Percentiles rank a stretch among this genome's conserved stretches.
Conservation (phyloP, 1,139 yeast species). For the Pichia sp. region DNA sequence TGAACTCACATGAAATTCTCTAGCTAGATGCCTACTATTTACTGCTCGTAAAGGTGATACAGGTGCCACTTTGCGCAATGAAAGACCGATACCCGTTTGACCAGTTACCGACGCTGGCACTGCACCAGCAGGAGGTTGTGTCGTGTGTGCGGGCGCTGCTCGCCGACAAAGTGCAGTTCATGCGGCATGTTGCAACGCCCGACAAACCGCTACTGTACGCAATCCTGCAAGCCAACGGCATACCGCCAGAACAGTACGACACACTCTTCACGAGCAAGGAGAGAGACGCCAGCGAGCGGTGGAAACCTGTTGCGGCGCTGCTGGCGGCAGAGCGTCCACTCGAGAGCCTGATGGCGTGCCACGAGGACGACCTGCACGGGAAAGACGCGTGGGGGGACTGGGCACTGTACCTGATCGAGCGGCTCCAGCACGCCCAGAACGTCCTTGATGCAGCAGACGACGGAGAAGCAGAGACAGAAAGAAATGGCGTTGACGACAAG, state of each 20-base stretch:
- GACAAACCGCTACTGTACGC: neutral
- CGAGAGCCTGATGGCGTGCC: neutral
- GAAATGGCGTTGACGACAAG: neutral
- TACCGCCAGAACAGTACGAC: neutral
- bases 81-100: neutral
- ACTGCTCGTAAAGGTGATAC: too few relatives aligned
- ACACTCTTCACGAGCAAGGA: neutral
- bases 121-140: neutral
- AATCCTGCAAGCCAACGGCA: neutral
- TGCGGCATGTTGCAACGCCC: neutral
- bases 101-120: neutral
- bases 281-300: neutral
- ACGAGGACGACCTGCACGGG: neutral
- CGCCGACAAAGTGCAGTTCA: neutral
- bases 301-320: neutral
- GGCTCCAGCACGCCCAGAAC: neutral
- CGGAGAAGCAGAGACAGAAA: neutral
- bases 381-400: neutral
- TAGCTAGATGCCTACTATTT: too few relatives aligned
- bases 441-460: neutral
- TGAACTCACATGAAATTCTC: too few relatives aligned
- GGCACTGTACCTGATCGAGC: neutral
- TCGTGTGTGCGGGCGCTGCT: neutral
- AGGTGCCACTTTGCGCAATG: too few relatives aligned
- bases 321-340: neutral